A percentile compares a stretch with the other conserved stretches of the same genome.
Evolutionary conservation across 2,329 filamentous ascomycete genomes (phyloP).

Genomic region (Calonectria hongkongensis): DNA sequence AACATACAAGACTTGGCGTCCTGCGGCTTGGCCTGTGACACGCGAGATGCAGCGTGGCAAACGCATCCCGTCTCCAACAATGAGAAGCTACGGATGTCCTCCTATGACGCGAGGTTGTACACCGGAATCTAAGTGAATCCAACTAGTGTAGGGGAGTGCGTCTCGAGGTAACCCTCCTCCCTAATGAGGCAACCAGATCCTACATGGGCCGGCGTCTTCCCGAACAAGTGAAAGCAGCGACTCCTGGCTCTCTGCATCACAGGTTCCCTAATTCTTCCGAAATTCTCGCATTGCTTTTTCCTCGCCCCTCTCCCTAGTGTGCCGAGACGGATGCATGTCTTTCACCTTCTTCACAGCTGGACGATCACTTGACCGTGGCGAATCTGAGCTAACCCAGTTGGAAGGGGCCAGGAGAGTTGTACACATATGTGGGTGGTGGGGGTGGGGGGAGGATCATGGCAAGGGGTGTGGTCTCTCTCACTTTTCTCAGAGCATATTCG

Average conservation of each 20-base stretch:
- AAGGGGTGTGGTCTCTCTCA: not conserved
- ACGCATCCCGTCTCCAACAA: not conserved
- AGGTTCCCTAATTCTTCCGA: slow-evolving; percentile 48
- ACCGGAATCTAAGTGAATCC: not conserved
- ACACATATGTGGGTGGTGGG: not conserved
- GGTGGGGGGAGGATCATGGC: not conserved
- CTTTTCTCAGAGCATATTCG: slow-evolving; percentile 1
- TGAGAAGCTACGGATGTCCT: not conserved
- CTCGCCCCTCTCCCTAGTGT: not conserved
- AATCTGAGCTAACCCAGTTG: slow-evolving; percentile 23
- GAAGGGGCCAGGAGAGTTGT: not conserved
- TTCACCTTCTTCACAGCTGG: slow-evolving; percentile 1
- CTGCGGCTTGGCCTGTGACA: not conserved
- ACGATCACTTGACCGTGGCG: slow-evolving; percentile 22
- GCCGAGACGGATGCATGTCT: not conserved
- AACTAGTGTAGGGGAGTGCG: not conserved
- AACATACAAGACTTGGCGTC: slow-evolving; percentile 3
- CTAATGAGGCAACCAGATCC: slow-evolving; percentile 1
- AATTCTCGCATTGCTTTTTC: slow-evolving; percentile 31
- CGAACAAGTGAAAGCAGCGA: not conserved
- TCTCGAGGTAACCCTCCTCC: slow-evolving; percentile 11
- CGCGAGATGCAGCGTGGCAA: not conserved
- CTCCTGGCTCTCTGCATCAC: not conserved
- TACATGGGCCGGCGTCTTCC: not conserved
- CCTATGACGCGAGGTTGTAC: slow-evolving; percentile 14